These are phyloP conservation scores for Podospora australis DNA, from an alignment of 495 filamentous ascomycete species.

Conservation along the genomic window DNA sequence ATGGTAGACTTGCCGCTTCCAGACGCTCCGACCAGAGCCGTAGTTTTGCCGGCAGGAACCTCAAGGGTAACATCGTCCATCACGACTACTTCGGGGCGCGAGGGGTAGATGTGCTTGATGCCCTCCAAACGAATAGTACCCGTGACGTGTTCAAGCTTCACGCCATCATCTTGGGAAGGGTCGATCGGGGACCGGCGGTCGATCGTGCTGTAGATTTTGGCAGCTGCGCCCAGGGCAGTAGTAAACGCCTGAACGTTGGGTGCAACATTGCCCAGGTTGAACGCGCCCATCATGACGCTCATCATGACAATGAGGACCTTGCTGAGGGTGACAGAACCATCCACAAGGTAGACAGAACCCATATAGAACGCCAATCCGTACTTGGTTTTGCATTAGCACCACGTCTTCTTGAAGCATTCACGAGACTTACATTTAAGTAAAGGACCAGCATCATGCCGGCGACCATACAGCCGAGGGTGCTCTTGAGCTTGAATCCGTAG, in stretches of 20 bases:
- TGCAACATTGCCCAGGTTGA: slow-evolving; percentile 80
- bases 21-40: slow-evolving; percentile 79
- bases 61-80: slow-evolving; percentile 73
- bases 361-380: slow-evolving; percentile 96
- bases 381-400: no score
- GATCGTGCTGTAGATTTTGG: slow-evolving; percentile 89
- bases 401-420: no score
- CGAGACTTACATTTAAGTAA: no score
- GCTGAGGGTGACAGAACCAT: slow-evolving; percentile 51
- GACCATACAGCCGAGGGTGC: slow-evolving; percentile 66
- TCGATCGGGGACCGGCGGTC: slow-evolving; percentile 85
- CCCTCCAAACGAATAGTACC: slow-evolving; percentile 77
- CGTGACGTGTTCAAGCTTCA: slow-evolving; percentile 61
- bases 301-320: slow-evolving; percentile 74
- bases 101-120: slow-evolving; percentile 91
- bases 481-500: slow-evolving; percentile 71
- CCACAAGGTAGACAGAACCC: slow-evolving; percentile 71
- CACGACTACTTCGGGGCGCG: slow-evolving; percentile 78
- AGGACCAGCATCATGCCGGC: slow-evolving; percentile 74
- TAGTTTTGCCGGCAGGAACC: slow-evolving; percentile 80
- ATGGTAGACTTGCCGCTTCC: slow-evolving; percentile 91
- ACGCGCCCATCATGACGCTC: slow-evolving; percentile 85
- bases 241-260: slow-evolving; percentile 75
- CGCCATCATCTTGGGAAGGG: slow-evolving; percentile 63
- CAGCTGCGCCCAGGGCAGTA: slow-evolving; percentile 71